A percentile compares a stretch with the other conserved stretches of the same genome.
Conservation (phyloP, 306 rosid species). For the Sindora glabra region DNA sequence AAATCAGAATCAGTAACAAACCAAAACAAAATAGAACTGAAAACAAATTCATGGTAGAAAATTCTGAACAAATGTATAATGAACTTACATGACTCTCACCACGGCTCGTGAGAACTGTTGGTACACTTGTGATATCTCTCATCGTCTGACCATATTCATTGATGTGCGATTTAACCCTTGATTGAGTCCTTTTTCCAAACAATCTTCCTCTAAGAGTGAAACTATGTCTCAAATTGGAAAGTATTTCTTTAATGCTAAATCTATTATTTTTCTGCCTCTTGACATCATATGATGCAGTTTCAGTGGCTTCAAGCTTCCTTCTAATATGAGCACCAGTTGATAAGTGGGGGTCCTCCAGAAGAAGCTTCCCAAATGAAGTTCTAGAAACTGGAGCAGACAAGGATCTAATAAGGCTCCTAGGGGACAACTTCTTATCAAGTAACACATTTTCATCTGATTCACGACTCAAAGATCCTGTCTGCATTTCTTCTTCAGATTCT, state of each 20-base stretch:
- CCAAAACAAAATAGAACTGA: conserved; percentile 9
- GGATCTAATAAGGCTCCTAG: conserved; percentile 81
- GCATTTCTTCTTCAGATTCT: conserved; percentile 40
- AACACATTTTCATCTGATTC: conserved; percentile 40
- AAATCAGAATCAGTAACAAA: conserved; percentile 22
- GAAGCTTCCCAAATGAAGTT: conserved; percentile 97
- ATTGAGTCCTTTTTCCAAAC: conserved; percentile 66
- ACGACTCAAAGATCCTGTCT: conserved; percentile 78
- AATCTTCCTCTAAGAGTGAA: conserved; percentile 64
- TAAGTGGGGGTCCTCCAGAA: conserved; percentile 86
- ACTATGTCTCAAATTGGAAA: conserved; percentile 68
- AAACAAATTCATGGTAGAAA: not conserved
- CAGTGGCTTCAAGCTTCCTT: conserved; percentile 85
- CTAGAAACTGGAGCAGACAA: conserved; percentile 95
- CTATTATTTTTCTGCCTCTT: conserved; percentile 65
- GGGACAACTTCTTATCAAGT: conserved; percentile 58
- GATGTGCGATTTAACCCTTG: conserved; percentile 44
- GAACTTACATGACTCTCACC: conserved; percentile 72
- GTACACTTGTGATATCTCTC: conserved; percentile 76
- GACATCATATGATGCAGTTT: conserved; percentile 30
- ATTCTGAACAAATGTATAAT: not conserved
- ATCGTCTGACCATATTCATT: conserved; percentile 29
- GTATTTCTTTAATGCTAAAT: conserved; percentile 76
- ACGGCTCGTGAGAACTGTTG: conserved; percentile 65
- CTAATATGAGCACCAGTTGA: conserved; percentile 83